Conservation (phyloP, 1,284 basidiomycete species). For the Cutaneotrichosporon cavernicola region DNA sequence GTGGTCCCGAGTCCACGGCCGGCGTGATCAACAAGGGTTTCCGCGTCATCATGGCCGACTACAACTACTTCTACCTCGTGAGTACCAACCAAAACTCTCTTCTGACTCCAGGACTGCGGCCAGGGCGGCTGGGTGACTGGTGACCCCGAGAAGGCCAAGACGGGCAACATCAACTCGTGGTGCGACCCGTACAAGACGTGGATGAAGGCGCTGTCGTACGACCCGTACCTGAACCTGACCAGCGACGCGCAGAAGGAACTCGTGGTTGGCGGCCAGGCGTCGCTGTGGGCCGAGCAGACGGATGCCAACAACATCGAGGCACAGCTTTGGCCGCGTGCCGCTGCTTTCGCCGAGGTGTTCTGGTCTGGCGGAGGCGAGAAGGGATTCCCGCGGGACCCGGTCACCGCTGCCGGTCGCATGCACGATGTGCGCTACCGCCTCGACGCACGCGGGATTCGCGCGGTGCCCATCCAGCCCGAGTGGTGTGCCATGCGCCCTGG, state of each 20-base stretch:
- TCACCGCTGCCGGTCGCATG: conserved; percentile 68
- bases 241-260: conserved; percentile 55
- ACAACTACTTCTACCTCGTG: conserved; percentile 74
- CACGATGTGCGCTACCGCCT: conserved; percentile 72
- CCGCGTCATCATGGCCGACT: conserved; percentile 66
- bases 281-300: conserved; percentile 77
- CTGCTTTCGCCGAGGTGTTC: conserved; percentile 74
- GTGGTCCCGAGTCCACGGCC: conserved; percentile 56
- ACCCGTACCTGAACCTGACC: conserved; percentile 65
- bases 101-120: conserved; percentile 64
- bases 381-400: conserved; percentile 50
- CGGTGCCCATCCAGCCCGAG: conserved; percentile 71
- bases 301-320: conserved; percentile 68
- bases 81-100: conserved; percentile 17
- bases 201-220: conserved; percentile 60
- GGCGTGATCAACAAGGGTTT: conserved; percentile 62
- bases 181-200: conserved; percentile 76
- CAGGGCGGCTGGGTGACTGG: conserved; percentile 72
- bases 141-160: not conserved
- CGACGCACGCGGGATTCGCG: conserved; percentile 64
- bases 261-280: conserved; percentile 65
- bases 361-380: conserved; percentile 64
- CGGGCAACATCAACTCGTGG: conserved; percentile 57
- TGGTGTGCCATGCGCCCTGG: conserved; percentile 76
- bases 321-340: conserved; percentile 75